These are phyloP conservation scores for Penicillium robsamsonii DNA, from an alignment of 495 filamentous ascomycete species.

Conservation along the genomic window DNA sequence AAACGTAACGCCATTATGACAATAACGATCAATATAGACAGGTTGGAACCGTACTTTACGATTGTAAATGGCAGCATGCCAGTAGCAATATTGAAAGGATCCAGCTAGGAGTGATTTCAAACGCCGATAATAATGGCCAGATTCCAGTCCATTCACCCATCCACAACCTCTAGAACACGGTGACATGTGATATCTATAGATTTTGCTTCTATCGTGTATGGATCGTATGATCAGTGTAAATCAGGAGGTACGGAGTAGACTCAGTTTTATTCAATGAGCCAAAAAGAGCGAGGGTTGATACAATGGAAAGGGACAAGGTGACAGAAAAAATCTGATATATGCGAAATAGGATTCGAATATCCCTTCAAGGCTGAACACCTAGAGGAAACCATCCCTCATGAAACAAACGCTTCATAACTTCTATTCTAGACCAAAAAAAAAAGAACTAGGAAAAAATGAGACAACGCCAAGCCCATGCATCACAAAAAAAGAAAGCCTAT, in stretches of 20 bases:
- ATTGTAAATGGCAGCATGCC: no score
- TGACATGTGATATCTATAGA: no score
- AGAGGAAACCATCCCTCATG: conserved; percentile 11
- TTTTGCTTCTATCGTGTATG: no score
- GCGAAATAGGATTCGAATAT: not conserved
- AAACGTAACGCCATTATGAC: not conserved
- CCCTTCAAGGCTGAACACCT: not conserved
- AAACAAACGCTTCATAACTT: conserved; percentile 14
- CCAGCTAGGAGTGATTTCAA: no score
- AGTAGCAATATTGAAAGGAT: no score
- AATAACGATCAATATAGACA: no score
- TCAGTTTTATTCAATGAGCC: not conserved
- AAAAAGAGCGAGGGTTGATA: not conserved
- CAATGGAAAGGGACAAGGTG: not conserved
- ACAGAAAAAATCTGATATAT: not conserved
- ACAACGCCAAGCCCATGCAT: conserved; percentile 16
- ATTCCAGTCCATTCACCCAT: not conserved
- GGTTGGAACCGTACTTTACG: no score
- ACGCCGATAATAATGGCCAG: not conserved
- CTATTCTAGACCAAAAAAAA: conserved; percentile 9
- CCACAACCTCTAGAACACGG: no score
- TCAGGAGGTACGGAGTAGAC: not conserved
- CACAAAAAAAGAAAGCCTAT: conserved; percentile 15
- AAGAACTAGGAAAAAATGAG: not conserved
- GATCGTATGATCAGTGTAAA: no score